Base-by-base conservation (phyloP, 495 filamentous ascomycete species). In the Penicillium subrubescens region DNA sequence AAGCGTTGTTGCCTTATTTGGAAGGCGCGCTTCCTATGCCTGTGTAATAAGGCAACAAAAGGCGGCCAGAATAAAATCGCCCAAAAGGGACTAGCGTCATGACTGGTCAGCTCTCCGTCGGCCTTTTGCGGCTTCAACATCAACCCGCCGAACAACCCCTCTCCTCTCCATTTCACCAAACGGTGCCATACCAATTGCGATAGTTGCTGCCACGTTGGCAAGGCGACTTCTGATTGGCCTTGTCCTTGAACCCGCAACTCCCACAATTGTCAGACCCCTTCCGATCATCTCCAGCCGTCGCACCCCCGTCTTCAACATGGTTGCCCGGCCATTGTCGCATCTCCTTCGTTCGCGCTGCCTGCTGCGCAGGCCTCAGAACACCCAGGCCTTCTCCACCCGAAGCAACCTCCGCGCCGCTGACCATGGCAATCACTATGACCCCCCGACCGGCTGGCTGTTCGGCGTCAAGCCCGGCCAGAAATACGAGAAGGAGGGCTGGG, bases 401-500 rank as follows among this genome's bases (percentile, higher is more conserved):
- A 79, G 73, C 74, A 73, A 61, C 50, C 73, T 82, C 33, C 78
- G 74, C 65, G 73, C 74, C 48, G 80, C 81, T 35, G 81, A 81
- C 59, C 90, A 94, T 78, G 92, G 88, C 62, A 79, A 85, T 58
- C 89, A 92, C 74, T 99, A 93, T 80, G 96, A 99, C 68, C 91
- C 93, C 19, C 95, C 95, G 8, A 87, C 83, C 62, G 95, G 95
- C 66, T 97, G 90, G 89, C 87, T 99, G 57, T 97, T 90, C 72
- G 93, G 92, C 66, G 82, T 97, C 67, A 90, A 89, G 77, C 96
- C 95, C 25, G 93, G 94, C 57, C 90, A 97, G 88, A 96, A 97
- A 78, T 90, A 92, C 77, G 84, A 92, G 84, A 93, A 92, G 78
- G 95, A 99, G 77, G 94, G 93, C 53, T 99, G 95, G 95, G 95